Base-by-base conservation (phyloP, 306 rosid species). In the Cajanus cajan region DNA sequence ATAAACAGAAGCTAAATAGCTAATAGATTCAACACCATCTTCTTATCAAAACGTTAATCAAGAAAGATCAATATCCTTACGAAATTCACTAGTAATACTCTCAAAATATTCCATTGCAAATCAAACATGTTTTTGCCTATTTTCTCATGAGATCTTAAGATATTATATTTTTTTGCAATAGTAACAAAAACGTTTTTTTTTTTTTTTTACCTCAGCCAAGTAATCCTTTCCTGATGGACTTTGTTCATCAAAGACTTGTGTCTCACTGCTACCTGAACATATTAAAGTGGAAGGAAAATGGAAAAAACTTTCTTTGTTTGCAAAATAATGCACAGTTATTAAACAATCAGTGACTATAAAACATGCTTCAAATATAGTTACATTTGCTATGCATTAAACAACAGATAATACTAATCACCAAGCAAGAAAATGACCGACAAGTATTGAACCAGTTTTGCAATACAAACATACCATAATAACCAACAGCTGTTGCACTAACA, bases 181-280 rank as follows among this genome's bases (percentile, higher is more conserved):
- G 39, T 48, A 51, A 14, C 40, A 62, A 76, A 9, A 72, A 41
- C 74, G 18, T 13, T 5, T 2, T 0, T 19, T 59, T 59, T n/a
- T 11, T 77, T 86, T 85, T 58, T 34, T 79, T 84, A 92, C 98
- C 98, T 95, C 96, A 21, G 98, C 88, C 81, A 95, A 90, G 84
- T 95, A 95, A 82, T 95, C 98, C 43, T 89, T 91, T 80, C 98
- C 98, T 6, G 98, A 87, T 19, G 96, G 92, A 83, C 98, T 95
- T 62, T 82, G 81, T 75, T 95, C 98, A 66, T 95, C 96, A 82
- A 92, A 95, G 57, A 80, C 74, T 74, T 82, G 79, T 39, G 94
- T 90, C 84, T 95, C 98, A 69, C 94, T 92, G 67, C 86, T 79
- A 36, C 98, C 98, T 95, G 88, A 76, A 71, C 52, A 73, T 40